Evolutionary conservation across 208 protist genomes (phyloP), one percentile per base, ranked within the genome.

Genomic region (Wallacemonas sp.): DNA sequence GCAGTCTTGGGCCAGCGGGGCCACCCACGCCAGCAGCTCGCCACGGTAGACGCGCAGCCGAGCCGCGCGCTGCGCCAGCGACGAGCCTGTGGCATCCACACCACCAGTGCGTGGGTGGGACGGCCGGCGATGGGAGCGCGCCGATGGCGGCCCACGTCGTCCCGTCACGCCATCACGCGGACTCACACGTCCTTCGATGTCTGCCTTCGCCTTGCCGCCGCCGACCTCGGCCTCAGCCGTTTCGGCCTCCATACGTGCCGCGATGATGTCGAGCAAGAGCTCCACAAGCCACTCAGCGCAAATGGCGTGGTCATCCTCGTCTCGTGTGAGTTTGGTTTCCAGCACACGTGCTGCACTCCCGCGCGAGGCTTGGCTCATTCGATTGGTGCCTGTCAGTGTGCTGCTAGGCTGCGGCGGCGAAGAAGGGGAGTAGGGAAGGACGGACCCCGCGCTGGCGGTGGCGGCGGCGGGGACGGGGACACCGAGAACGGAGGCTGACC

Each of bases 231-330:
- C 9, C 26, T 54, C 12, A 17, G 2, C 6, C 30, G 36, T 44
- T 34, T 66, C 39, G 10, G 45, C 62, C 2, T 68, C 63, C 52
- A 55, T 61, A 37, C 54, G 37, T 12, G 19, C 21, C 2, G 71
- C 66, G 24, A 85, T 61, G 50, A 85, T 71, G 36, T 71, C 62
- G 48, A 85, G 71, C 22, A 85, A 52, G 22, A 72, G 63, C 45
- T 85, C 62, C 19, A 81, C 80, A 15, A 92, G 46, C 88, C 88
- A 94, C 42, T 87, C 85, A 29, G 52, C 71, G 12, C 76, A 83
- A 9, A 94, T 17, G 6, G 88, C 81, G 5, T 42, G 46, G 52
- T 87, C 83, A 42, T 58, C 68, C 44, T 78, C 74, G 19, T 79
- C 41, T 2, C 66, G 59, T 19, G 75, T 66, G 61, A 63, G 72